Conservation (phyloP, 345 rosid species). For the Angophora floribunda region DNA sequence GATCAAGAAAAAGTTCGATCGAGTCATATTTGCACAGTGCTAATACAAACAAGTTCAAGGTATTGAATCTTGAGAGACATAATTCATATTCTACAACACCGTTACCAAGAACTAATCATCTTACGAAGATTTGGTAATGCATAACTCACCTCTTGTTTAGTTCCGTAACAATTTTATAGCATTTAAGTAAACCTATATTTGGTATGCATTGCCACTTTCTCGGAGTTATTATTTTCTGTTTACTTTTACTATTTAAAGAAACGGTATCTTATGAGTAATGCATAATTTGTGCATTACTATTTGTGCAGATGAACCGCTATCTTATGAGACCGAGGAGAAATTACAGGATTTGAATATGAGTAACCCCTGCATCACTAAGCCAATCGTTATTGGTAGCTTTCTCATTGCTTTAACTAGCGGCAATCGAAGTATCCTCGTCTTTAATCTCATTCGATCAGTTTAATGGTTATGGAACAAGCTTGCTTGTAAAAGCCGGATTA, state of each 20-base stretch:
- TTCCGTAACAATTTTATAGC: no score
- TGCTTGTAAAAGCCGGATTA: background rate
- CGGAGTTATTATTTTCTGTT: no score
- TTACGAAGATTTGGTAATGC: background rate
- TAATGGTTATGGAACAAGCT: background rate
- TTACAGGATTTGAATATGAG: background rate
- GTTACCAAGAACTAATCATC: no score
- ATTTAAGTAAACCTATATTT: no score
- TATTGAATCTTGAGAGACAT: no score
- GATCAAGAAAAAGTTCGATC: no score
- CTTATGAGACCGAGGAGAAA: background rate
- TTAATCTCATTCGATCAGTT: background rate
- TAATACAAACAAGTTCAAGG: background rate
- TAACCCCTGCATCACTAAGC: background rate
- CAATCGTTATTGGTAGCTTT: background rate
- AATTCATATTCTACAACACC: no score
- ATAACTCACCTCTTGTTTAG: background rate
- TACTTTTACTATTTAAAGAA: no score
- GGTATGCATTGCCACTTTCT: no score
- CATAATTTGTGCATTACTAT: no score
- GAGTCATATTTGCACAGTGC: background rate
- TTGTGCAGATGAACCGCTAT: background rate
- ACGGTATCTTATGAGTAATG: no score
- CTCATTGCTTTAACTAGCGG: background rate
- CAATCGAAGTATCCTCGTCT: background rate